A percentile compares a stretch with the other conserved stretches of the same genome.
Conservation (phyloP, 768 basidiomycete species). For the Lactifluus rugatus region DNA sequence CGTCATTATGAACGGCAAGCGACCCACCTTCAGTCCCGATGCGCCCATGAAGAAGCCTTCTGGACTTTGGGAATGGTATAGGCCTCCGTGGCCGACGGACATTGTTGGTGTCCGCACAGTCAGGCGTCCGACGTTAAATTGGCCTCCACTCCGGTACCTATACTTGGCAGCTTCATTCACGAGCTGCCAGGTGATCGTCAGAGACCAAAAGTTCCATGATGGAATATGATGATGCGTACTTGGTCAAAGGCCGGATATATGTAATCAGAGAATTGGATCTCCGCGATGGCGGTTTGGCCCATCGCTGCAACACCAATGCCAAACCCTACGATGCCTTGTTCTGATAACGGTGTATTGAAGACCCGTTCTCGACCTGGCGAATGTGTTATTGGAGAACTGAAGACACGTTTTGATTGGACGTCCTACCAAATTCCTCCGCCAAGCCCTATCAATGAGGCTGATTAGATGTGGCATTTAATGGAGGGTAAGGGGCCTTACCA, state of each 20-base stretch:
- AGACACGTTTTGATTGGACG: neutral
- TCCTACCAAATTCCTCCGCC: constrained; percentile 83
- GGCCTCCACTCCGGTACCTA: constrained; percentile 80
- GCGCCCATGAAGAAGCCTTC: constrained; percentile 94
- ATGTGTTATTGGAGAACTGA: neutral
- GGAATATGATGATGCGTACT: constrained; percentile 31
- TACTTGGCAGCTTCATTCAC: constrained; percentile 95
- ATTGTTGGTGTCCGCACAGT: constrained; percentile 83
- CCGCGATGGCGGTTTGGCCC: constrained; percentile 92
- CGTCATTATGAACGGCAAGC: neutral
- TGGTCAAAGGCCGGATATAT: constrained; percentile 95
- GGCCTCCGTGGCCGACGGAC: constrained; percentile 84
- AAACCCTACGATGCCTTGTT: constrained; percentile 92
- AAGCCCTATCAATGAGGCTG: constrained; percentile 46
- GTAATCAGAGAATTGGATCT: constrained; percentile 87
- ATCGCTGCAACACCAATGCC: constrained; percentile 86
- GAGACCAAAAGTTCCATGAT: neutral
- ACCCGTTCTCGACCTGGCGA: constrained; percentile 74
- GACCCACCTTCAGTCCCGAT: constrained; percentile 68
- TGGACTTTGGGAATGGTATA: constrained; percentile 93
- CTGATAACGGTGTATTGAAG: constrained; percentile 90
- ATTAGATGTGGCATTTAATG: neutral
- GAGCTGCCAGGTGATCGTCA: constrained; percentile 36
- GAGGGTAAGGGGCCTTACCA: constrained; percentile 39
- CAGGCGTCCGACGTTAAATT: constrained; percentile 71